Evolutionary conservation across 352 stramenopile species (phyloP).

Genomic region (Phytophthora citrophthora): DNA sequence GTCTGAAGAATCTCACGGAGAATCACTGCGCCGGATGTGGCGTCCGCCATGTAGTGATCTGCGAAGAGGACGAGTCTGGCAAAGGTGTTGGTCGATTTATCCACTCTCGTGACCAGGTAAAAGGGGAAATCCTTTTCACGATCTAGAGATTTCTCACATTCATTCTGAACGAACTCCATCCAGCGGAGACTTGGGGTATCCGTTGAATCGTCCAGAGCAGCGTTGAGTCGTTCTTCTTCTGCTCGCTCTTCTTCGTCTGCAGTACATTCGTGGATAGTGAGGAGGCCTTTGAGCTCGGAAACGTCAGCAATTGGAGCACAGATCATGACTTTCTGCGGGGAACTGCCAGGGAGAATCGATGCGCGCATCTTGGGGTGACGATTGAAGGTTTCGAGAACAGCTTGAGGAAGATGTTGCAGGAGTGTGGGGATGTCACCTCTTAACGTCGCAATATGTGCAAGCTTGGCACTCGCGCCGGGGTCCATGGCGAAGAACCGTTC

Average conservation of each 20-base stretch:
- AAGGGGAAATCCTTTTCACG: constrained; percentile 60
- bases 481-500: constrained; percentile 78
- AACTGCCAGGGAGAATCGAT: constrained; percentile 43
- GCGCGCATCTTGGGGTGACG: constrained; percentile 63
- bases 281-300: constrained; percentile 45
- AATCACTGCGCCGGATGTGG: constrained; percentile 48
- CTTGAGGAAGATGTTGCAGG: constrained; percentile 42
- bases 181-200: constrained; percentile 24
- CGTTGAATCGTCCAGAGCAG: constrained; percentile 11
- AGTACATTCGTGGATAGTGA: constrained; percentile 37
- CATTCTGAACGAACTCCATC: constrained; percentile 50
- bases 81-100: constrained; percentile 44
- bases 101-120: no score
- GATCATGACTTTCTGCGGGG: constrained; percentile 60
- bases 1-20: constrained; percentile 53
- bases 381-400: constrained; percentile 63
- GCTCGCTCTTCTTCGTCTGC: constrained; percentile 35
- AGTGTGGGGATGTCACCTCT: constrained; percentile 50
- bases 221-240: constrained; percentile 28
- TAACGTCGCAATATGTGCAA: constrained; percentile 60
- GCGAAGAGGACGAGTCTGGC: constrained; percentile 56
- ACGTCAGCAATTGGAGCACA: constrained; percentile 50
- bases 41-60: constrained; percentile 73
- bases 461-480: constrained; percentile 42
- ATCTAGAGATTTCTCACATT: constrained; percentile 52